Evolutionary conservation across 176 grass and related monocot genomes (phyloP).

Genomic region (Carex parvula): DNA sequence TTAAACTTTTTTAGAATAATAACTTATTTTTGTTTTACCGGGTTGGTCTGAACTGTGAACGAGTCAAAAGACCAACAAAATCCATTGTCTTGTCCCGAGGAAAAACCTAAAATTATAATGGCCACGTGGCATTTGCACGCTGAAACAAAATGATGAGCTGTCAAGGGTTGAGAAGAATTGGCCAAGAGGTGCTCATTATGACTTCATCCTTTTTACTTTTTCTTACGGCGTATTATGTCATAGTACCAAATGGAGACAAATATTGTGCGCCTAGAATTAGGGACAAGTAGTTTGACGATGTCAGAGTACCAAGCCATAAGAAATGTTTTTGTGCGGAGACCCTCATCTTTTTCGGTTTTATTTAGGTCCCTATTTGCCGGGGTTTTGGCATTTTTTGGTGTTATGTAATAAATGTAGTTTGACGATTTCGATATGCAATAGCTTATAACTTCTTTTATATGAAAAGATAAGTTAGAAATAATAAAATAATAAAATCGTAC

Average conservation of each 20-base stretch:
- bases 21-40: not conserved
- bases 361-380: not conserved
- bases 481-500: not conserved
- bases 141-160: not conserved
- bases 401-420: not conserved
- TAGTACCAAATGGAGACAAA: not conserved
- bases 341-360: not conserved
- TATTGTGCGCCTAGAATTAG: slow-evolving; percentile 5
- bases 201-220: not conserved
- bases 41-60: not conserved
- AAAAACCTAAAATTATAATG: not conserved
- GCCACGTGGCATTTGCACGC: not conserved
- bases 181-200: not conserved
- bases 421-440: not conserved
- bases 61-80: not conserved
- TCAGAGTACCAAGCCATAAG: not conserved
- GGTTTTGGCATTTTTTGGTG: not conserved
- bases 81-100: no score
- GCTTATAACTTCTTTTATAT: not conserved
- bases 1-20: not conserved
- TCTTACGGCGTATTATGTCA: not conserved
- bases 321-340: not conserved
- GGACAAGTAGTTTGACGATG: no score
- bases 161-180: not conserved
- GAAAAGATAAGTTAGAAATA: not conserved